Percentiles rank a stretch among this genome's conserved stretches.
Evolutionary conservation across 106 monocot species (phyloP).

Genomic region (Posidonia australis): DNA sequence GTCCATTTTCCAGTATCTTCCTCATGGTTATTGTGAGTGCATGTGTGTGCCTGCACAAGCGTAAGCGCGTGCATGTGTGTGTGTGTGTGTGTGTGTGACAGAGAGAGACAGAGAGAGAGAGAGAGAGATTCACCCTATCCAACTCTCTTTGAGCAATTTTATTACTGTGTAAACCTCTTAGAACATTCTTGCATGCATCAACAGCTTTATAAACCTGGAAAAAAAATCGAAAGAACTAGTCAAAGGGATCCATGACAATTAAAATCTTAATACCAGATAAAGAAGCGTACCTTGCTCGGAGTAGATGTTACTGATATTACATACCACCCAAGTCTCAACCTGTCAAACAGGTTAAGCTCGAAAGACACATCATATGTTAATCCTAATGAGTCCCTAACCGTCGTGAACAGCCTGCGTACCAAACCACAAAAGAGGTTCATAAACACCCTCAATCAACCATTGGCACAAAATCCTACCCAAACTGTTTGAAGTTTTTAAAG

Average conservation of each 20-base stretch:
- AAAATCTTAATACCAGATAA: background rate
- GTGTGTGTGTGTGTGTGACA: too few relatives aligned
- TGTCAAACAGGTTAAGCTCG: conserved; percentile 92
- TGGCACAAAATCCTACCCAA: too few relatives aligned
- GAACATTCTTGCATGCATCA: conserved; percentile 96
- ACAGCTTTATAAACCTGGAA: conserved; percentile 81
- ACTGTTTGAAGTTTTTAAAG: too few relatives aligned
- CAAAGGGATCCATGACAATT: background rate
- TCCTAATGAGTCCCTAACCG: conserved; percentile 90
- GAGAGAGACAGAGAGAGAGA: background rate
- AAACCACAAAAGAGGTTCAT: background rate
- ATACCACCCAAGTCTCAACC: conserved; percentile 88
- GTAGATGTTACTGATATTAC: conserved; percentile 95
- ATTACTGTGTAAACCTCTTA: conserved; percentile 74
- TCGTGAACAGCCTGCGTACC: conserved; percentile 78
- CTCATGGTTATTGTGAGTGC: too few relatives aligned
- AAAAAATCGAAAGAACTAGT: background rate
- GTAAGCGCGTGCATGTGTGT: too few relatives aligned
- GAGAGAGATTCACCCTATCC: conserved; percentile 52
- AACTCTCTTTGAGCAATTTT: conserved; percentile 78
- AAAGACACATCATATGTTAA: conserved; percentile 98
- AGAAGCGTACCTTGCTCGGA: conserved; percentile 61
- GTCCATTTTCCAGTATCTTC: too few relatives aligned
- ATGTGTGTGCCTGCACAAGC: too few relatives aligned
- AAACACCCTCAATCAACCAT: too few relatives aligned